These are phyloP conservation scores for Mycena crocata DNA, from an alignment of 768 basidiomycete species.

Conservation along the genomic window DNA sequence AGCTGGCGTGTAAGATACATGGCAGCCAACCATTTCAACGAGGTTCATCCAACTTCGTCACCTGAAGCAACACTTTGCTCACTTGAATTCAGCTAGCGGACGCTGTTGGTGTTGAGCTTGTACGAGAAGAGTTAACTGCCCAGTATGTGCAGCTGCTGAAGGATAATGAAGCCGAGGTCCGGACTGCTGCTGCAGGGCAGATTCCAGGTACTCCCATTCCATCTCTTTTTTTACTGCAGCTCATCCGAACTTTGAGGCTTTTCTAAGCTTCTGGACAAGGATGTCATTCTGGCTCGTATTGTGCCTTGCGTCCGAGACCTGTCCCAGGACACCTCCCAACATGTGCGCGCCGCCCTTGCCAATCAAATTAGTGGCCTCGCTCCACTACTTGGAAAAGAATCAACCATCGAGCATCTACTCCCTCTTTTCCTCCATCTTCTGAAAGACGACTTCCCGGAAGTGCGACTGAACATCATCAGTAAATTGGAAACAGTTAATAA, in stretches of 20 bases:
- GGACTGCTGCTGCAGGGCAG: conserved; percentile 95
- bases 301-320: conserved; percentile 96
- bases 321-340: conserved; percentile 93
- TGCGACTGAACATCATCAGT: conserved; percentile 96
- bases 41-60: conserved; percentile 58
- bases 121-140: conserved; percentile 92
- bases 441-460: conserved; percentile 99
- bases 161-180: conserved; percentile 98
- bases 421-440: conserved; percentile 96
- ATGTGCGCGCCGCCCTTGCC: conserved; percentile 96
- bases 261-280: conserved; percentile 91
- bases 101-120: conserved; percentile 88
- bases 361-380: conserved; percentile 97
- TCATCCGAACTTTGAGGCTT: conserved; percentile 71
- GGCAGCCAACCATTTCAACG: conserved; percentile 97
- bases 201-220: conserved; percentile 87
- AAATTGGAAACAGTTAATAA: conserved; percentile 96
- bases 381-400: conserved; percentile 90
- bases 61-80: neutral
- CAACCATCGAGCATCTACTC: conserved; percentile 96
- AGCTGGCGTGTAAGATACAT: conserved; percentile 99
- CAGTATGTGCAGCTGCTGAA: conserved; percentile 95
- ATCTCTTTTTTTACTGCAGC: conserved; percentile 16
- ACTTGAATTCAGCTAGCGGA: conserved; percentile 77
- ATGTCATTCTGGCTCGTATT: conserved; percentile 92